Conservation (phyloP, 352 stramenopile species). For the Albugo laibachii region DNA sequence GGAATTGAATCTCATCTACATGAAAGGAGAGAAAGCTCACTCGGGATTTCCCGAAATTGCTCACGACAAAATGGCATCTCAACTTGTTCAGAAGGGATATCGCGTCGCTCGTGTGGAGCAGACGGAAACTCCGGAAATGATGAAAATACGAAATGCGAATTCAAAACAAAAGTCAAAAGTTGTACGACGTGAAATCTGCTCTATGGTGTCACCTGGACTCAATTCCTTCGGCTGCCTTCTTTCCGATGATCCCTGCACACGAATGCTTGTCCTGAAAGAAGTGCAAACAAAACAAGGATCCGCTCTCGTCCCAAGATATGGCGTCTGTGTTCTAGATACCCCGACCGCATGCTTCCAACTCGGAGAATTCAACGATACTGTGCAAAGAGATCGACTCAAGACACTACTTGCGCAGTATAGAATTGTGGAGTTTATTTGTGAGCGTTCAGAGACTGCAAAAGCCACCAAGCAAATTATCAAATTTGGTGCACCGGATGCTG, state of each 20-base stretch:
- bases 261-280: slow-evolving; percentile 58
- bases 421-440: slow-evolving; percentile 69
- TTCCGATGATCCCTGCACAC: slow-evolving; percentile 20
- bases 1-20: slow-evolving; percentile 94
- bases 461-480: slow-evolving; percentile 62
- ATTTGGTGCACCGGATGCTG: slow-evolving; percentile 28
- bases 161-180: slow-evolving; percentile 65
- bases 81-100: slow-evolving; percentile 91
- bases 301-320: slow-evolving; percentile 62
- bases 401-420: slow-evolving; percentile 86
- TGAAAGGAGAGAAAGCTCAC: slow-evolving; percentile 97
- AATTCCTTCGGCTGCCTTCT: slow-evolving; percentile 69
- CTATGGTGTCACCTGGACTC: slow-evolving; percentile 88
- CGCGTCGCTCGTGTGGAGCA: slow-evolving; percentile 97
- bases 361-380: slow-evolving; percentile 94
- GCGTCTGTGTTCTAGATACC: slow-evolving; percentile 90
- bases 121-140: slow-evolving; percentile 95
- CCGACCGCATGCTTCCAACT: slow-evolving; percentile 85
- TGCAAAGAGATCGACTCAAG: slow-evolving; percentile 87
- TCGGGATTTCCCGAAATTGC: slow-evolving; percentile 96
- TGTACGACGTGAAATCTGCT: slow-evolving; percentile 90
- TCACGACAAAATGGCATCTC: slow-evolving; percentile 91
- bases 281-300: neutral
- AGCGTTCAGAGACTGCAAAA: slow-evolving; percentile 36
- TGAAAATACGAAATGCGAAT: slow-evolving; percentile 85